Conservation (phyloP, 2,329 filamentous ascomycete species). For the Colletotrichum sp. region DNA sequence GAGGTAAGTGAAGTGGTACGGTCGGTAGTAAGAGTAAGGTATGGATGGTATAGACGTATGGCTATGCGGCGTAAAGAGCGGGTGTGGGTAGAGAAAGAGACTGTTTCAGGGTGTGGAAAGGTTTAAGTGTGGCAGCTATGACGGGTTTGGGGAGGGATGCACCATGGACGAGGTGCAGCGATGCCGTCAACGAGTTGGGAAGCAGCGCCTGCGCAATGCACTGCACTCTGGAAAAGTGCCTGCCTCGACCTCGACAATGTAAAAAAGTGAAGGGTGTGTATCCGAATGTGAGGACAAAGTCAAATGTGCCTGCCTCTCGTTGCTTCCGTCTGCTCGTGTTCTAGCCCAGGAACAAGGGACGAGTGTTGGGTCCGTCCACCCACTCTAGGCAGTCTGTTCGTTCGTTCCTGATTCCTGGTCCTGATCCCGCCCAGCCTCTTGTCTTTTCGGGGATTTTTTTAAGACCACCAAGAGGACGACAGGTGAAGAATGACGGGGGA, state of each 20-base stretch:
- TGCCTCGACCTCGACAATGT: not conserved
- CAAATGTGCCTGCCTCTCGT: not conserved
- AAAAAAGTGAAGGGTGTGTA: not conserved
- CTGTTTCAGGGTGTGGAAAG: slow-evolving; percentile 14
- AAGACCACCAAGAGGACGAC: not conserved
- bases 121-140: slow-evolving; percentile 16
- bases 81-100: not conserved
- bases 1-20: not conserved
- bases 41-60: not conserved
- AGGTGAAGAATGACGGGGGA: not conserved
- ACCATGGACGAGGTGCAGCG: slow-evolving; percentile 5
- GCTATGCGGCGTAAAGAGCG: not conserved
- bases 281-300: not conserved
- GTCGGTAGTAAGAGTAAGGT: not conserved
- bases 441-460: not conserved
- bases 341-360: not conserved
- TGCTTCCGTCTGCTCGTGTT: not conserved
- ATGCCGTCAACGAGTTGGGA: not conserved
- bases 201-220: not conserved
- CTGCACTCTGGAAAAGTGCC: not conserved
- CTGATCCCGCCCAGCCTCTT: not conserved
- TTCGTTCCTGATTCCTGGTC: not conserved
- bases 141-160: slow-evolving; percentile 5
- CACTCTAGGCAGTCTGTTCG: not conserved
- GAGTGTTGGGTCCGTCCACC: not conserved